phyloP scores from a whole-genome alignment of 2,329 filamentous ascomycete species.

The Ophiosphaerella herpotricha region DNA sequence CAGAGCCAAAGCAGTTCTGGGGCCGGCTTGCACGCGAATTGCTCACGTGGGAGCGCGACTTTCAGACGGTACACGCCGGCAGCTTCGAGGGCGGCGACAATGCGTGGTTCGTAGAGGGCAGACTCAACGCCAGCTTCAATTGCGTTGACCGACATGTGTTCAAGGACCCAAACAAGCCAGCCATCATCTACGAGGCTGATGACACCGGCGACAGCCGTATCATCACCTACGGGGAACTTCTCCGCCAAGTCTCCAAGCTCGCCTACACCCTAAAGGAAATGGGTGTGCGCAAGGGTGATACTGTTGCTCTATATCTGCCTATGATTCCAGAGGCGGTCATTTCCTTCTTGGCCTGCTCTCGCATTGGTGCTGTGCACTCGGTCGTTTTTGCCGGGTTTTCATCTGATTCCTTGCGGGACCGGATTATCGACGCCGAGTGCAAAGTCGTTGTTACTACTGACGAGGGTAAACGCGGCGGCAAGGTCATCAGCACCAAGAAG shows the following conservation, averaged over 20 bases:
- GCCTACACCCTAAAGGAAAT: conserved; percentile 91
- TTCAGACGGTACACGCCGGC: conserved; percentile 84
- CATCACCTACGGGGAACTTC: conserved; percentile 90
- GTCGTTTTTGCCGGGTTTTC: conserved; percentile 98
- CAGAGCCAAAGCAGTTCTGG: conserved; percentile 89
- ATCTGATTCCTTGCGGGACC: conserved; percentile 91
- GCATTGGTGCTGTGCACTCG: conserved; percentile 95
- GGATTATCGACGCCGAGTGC: conserved; percentile 86
- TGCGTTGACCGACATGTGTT: conserved; percentile 96
- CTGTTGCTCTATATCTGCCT: conserved; percentile 93
- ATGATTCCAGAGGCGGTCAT: conserved; percentile 98
- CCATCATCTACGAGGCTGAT: conserved; percentile 98
- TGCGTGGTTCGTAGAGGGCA: conserved; percentile 93
- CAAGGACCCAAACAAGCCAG: conserved; percentile 88
- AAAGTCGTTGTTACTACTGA: conserved; percentile 97
- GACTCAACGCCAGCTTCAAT: conserved; percentile 95
- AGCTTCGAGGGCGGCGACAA: conserved; percentile 78
- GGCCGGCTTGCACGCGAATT: conserved; percentile 82
- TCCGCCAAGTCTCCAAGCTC: conserved; percentile 86
- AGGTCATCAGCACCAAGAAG: conserved; percentile 97
- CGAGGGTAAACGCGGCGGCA: conserved; percentile 96
- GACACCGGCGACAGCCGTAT: conserved; percentile 84
- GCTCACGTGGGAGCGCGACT: conserved; percentile 87
- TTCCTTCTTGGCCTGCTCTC: conserved; percentile 85
- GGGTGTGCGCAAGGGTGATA: conserved; percentile 96